Percentiles rank a stretch among this genome's conserved stretches.
Conservation (phyloP, 305 asterid genomes). For the Ilex paraguariensis region DNA sequence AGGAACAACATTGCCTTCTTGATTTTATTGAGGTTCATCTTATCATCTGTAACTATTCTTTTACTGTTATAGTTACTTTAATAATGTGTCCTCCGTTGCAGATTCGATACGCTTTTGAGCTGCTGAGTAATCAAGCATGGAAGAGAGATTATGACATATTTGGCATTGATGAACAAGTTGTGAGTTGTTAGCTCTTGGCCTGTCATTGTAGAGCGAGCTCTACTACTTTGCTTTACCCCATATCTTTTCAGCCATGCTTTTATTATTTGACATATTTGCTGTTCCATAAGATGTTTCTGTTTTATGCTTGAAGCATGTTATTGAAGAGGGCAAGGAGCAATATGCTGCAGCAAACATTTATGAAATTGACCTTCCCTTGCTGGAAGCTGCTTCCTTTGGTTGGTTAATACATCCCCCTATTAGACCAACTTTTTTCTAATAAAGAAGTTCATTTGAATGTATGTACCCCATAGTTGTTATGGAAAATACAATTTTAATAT, state of each 20-base stretch:
- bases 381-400: slow-evolving; percentile 62
- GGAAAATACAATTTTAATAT: background rate
- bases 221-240: too few species aligned
- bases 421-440: slow-evolving; percentile 6
- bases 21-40: too few species aligned
- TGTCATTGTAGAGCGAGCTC: background rate
- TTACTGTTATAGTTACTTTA: too few species aligned
- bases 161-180: slow-evolving; percentile 71
- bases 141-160: slow-evolving; percentile 89
- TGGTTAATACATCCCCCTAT: slow-evolving; percentile 28
- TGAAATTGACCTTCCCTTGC: slow-evolving; percentile 56
- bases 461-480: background rate
- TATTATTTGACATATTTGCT: slow-evolving; percentile 7
- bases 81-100: slow-evolving; percentile 26
- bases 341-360: slow-evolving; percentile 42
- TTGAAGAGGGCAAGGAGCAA: slow-evolving; percentile 52
- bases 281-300: slow-evolving; percentile 11
- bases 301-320: slow-evolving; percentile 48
- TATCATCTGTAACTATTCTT: too few species aligned
- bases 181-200: slow-evolving; percentile 33
- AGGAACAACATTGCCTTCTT: too few species aligned
- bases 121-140: slow-evolving; percentile 69
- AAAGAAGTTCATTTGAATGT: background rate
- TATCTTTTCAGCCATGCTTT: too few species aligned
- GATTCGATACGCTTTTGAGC: slow-evolving; percentile 92